These are phyloP conservation scores for Pyropia haitanensis DNA, from an alignment of 23 red algal species.

Conservation along the genomic window DNA sequence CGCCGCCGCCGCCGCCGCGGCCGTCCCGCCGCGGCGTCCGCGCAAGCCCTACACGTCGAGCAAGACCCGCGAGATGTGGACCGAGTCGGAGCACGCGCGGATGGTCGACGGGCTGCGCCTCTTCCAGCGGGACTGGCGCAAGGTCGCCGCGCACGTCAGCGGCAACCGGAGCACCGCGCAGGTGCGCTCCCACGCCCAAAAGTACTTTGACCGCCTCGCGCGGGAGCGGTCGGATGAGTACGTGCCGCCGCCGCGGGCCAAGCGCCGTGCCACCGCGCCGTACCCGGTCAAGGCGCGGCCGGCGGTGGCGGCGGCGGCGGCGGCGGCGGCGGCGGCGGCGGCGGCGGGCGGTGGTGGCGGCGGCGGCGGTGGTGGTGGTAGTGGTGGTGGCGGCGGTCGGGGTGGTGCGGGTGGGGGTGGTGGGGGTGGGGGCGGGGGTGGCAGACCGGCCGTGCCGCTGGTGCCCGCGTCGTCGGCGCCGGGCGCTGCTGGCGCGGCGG, in stretches of 20 bases:
- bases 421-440: no score
- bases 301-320: no score
- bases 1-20: neutral
- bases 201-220: constrained; percentile 75
- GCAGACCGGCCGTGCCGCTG: no score
- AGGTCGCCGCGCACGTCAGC: constrained; percentile 53
- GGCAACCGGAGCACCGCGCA: constrained; percentile 65
- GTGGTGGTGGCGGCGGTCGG: no score
- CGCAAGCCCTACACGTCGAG: constrained; percentile 84
- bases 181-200: constrained; percentile 82
- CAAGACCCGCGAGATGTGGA: constrained; percentile 87
- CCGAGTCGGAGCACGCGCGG: constrained; percentile 59
- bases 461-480: no score
- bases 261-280: constrained; percentile 48
- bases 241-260: constrained; percentile 59
- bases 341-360: no score
- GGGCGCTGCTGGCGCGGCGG: no score
- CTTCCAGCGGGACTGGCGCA: constrained; percentile 75
- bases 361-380: no score
- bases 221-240: constrained; percentile 75
- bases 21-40: constrained; percentile 24
- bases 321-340: no score
- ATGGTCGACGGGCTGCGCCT: constrained; percentile 61
- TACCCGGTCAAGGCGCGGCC: constrained; percentile 39
- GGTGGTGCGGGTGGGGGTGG: no score